phyloP scores from a whole-genome alignment of 176 grass and related monocot genomes.

The Canna indica region DNA sequence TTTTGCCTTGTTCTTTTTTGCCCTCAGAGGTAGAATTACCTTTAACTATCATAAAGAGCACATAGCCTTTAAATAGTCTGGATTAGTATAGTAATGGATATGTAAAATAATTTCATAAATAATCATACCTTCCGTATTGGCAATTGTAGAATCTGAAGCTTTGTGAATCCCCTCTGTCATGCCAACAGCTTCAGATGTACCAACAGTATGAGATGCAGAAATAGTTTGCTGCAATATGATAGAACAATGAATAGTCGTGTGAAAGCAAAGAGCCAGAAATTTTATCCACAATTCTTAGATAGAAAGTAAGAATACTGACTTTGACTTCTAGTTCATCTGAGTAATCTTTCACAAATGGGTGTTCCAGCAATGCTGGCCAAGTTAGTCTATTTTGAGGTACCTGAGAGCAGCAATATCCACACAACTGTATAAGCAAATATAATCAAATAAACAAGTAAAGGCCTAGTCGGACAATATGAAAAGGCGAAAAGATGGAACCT shows the following conservation, averaged over 20 bases:
- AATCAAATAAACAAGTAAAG: constrained; percentile 21
- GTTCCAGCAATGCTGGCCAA: constrained; percentile 83
- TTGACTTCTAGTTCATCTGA: constrained; percentile 28
- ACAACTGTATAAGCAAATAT: neutral
- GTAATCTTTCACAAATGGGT: constrained; percentile 87
- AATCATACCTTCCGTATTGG: neutral
- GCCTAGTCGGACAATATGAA: constrained; percentile 7
- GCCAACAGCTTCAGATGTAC: neutral
- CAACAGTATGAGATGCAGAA: neutral
- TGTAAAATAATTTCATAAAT: neutral
- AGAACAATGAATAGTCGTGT: neutral
- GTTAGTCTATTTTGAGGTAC: constrained; percentile 78
- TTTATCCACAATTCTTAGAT: neutral
- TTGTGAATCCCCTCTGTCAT: neutral
- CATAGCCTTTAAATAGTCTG: neutral
- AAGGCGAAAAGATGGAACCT: constrained; percentile 33
- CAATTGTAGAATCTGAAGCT: neutral
- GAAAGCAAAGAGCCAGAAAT: neutral
- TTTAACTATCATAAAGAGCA: neutral
- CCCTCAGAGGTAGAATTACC: neutral
- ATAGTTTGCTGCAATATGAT: neutral
- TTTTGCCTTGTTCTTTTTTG: neutral
- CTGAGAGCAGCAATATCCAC: constrained; percentile 26
- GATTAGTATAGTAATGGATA: too few species aligned
- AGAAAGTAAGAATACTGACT: constrained; percentile 23